Base-by-base conservation (phyloP, 2,329 filamentous ascomycete genomes). In the Colletotrichum sp. region DNA sequence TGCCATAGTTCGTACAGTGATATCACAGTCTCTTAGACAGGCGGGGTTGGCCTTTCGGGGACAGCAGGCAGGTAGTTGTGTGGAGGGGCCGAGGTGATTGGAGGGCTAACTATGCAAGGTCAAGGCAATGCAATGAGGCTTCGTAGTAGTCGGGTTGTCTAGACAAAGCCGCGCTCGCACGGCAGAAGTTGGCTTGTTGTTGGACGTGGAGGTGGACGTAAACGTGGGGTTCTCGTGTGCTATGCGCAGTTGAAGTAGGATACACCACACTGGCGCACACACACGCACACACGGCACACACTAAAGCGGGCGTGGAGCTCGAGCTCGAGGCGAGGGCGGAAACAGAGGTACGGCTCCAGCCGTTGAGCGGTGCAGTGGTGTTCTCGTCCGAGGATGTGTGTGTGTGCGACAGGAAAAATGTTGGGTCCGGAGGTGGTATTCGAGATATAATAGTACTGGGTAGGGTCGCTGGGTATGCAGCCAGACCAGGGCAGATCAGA, bases 1-100 rank as follows among this genome's bases (percentile, higher is more conserved):
- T 57, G 82, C 80, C 84, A 86, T 86, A 43, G 69, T 71, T 67
- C 48, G 63, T 61, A 43, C 39, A 55, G 65, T 57, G 52, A 74
- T 70, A 66, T 70, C 71, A 71, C 74, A 71, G 60, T 57, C 60
- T 74, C 71, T 34, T n/a, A 43, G 34, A 39, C 36, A 67, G 52
- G 36, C 66, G 74, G 60, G 55, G 55, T 71, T 28, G 59, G 72
- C 28, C 32, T 61, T 57, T 71, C 52, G 67, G 43, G 24, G 34
- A 30, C 32, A 48, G 30, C 34, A 36, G 59, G 28, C 9, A 34
- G 59, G 28, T 48, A 48, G 52, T 39, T 55, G 34, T 34, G 26
- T 30, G 32, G 21, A 26, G 36, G 26, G 26, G 43, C 34, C 65
- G 57, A 59, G 24, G 63, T 66, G 15, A 59, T 12, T 57, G 39